phyloP scores from a whole-genome alignment of 768 basidiomycete genomes.

The Leccinum pellstonianum region DNA sequence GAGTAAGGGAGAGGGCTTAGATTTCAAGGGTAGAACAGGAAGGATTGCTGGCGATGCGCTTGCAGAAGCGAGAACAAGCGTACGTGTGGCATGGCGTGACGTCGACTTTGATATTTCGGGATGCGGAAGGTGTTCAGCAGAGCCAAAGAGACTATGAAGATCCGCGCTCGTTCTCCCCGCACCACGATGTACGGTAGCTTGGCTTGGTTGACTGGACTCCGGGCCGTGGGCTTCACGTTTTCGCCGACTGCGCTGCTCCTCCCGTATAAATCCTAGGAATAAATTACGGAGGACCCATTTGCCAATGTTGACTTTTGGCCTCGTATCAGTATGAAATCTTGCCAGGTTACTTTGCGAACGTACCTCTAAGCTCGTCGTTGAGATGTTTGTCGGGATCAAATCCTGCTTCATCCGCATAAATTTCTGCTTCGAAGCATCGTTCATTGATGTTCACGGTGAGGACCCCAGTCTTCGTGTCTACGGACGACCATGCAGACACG shows the following conservation, averaged over 20 bases:
- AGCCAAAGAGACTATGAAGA: conserved; percentile 17
- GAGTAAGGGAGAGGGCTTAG: conserved; percentile 53
- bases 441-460: conserved; percentile 87
- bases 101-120: conserved; percentile 30
- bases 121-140: conserved; percentile 28
- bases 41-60: conserved; percentile 65
- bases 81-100: conserved; percentile 26
- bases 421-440: conserved; percentile 89
- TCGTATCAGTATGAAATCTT: conserved; percentile 6
- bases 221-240: conserved; percentile 30
- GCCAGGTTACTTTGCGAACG: conserved; percentile 31
- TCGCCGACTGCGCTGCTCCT: conserved; percentile 52
- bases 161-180: conserved; percentile 27
- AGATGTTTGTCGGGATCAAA: conserved; percentile 57
- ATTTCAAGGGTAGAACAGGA: conserved; percentile 45
- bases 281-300: conserved; percentile 90
- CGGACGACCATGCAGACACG: conserved; percentile 78
- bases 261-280: conserved; percentile 74
- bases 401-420: conserved; percentile 91
- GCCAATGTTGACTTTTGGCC: conserved; percentile 75
- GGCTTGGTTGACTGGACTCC: conserved; percentile 16
- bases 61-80: conserved; percentile 58
- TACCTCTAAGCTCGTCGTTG: conserved; percentile 79
- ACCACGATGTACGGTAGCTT: conserved; percentile 25
- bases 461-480: conserved; percentile 88